Evolutionary conservation across 208 protist species (phyloP), one percentile per base, ranked within the genome.

Genomic region (Wallacemonas collosoma): DNA sequence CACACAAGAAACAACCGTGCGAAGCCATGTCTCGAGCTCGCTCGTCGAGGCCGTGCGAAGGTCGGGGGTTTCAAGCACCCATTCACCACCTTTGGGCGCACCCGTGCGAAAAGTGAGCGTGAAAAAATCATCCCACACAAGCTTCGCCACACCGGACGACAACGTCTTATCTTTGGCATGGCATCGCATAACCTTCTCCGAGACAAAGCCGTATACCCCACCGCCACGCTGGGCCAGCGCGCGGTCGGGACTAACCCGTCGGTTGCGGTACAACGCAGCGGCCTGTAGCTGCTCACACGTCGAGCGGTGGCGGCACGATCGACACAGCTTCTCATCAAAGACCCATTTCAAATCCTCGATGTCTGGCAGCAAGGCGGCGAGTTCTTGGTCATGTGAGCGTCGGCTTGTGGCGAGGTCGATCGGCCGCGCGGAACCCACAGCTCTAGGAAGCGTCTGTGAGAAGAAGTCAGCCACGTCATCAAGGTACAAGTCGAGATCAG

Each of bases 331-430:
- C 14, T 6, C 41, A 4, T 14, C 12, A 41, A 39, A 65, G 15
- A 3, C 3, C 60, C 60, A 65, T 3, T n/a, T 35, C 8, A 65
- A 8, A 48, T 65, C 60, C 26, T 65, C 60, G 17, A 65, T 48
- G 60, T 65, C 60, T 12, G 60, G 7, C 60, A 38, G 50, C 2
- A 1, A 50, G 8, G 45, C 12, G 12, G 45, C 45, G 45, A 50
- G 45, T 50, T 6, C 45, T 12, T 50, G 8, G 45, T 6, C 45
- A 50, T 50, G 45, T 12, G 45, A 14, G 8, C 12, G 45, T 50
- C 12, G 45, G 45, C 12, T 12, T 14, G 45, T 14, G 8, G 0
- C 45, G 45, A 12, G 12, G 45, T 14, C 44, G n/a, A 44, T 3
- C 5, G 43, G 60, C 41, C 60, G 50, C 14, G 41, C 43, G 26